Evolutionary conservation across 139 green algal genomes (phyloP), one percentile per base, ranked within the genome.

Genomic region (Chlamydomonas sphaeroides): DNA sequence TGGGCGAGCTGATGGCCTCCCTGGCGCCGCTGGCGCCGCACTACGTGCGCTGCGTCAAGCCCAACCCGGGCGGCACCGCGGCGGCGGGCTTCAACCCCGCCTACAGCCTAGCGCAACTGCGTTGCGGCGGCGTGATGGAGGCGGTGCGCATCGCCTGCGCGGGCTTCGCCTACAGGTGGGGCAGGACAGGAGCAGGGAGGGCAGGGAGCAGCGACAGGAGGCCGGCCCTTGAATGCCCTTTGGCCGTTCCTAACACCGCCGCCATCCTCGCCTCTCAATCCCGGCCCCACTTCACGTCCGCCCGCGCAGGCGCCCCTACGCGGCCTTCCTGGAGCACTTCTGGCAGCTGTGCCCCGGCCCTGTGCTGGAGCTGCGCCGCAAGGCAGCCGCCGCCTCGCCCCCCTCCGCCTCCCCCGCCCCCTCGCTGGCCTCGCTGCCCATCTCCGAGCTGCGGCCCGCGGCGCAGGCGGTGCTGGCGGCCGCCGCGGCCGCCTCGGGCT

Each of bases 11-110:
- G 18, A 99, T 99, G 97, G 77, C 88, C 26, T 90, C 95, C 67
- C 93, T 99, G 77, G 86, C 92, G 79, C 65, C 65, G 26, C 98
- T 98, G 89, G 91, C 98, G 89, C 97, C 97, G 26, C 97, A 99
- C 90, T 99, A 99, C 90, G 94, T 99, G 72, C 96, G 97, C 77
- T 99, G 97, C 92, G 97, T 99, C 86, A 99, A 99, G 90, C 97
- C 97, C 76, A 99, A 99, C 91, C 23, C 80, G 45, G 45, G 67
- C 61, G 45, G 67, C 61, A 96, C 94, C 89, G 83, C 80, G 57
- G 91, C 97, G 3, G 89, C 89, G 42, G 65, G 88, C 42, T 99
- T 99, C 90, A 39, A 39, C 33, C 45, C 91, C 74, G 65, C 73
- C 68, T 97, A 97, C 75, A 94, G 97, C 78, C 91, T 99, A 76